These are phyloP conservation scores for Globisporangium splendens DNA, from an alignment of 352 stramenopile species.

Conservation along the genomic window DNA sequence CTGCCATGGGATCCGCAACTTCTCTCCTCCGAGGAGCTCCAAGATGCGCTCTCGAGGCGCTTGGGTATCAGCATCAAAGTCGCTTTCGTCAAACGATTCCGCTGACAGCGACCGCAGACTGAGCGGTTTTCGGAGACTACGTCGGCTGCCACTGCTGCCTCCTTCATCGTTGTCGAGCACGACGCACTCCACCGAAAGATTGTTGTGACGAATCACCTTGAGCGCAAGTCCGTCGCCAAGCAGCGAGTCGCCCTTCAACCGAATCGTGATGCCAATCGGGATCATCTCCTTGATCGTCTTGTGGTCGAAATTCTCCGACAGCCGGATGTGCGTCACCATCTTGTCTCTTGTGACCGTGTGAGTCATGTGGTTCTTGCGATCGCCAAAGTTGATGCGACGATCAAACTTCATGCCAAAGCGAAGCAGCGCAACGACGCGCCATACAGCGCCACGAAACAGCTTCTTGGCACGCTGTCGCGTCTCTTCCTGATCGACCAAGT, in stretches of 20 bases:
- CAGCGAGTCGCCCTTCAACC: constrained; percentile 73
- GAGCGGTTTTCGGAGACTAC: constrained; percentile 1
- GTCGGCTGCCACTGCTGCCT: not conserved
- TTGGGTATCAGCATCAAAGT: constrained; percentile 13
- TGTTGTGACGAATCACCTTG: constrained; percentile 81
- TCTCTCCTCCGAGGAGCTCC: constrained; percentile 81
- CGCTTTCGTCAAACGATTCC: constrained; percentile 35
- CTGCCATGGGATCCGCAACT: constrained; percentile 72
- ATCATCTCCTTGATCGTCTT: constrained; percentile 90
- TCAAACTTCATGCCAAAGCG: constrained; percentile 89
- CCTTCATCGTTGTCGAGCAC: constrained; percentile 56
- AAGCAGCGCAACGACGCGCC: constrained; percentile 82
- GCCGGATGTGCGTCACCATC: constrained; percentile 69
- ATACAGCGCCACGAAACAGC: constrained; percentile 79
- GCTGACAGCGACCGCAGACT: constrained; percentile 32
- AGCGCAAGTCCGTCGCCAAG: constrained; percentile 70
- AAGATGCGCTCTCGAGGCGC: constrained; percentile 50
- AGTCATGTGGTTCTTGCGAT: constrained; percentile 38
- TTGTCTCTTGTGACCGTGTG: constrained; percentile 24
- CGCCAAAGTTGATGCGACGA: constrained; percentile 72
- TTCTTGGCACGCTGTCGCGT: constrained; percentile 77
- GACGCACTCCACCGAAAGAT: constrained; percentile 80
- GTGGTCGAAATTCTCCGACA: constrained; percentile 89
- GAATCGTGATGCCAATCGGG: constrained; percentile 79
- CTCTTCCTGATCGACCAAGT: constrained; percentile 84